These are phyloP conservation scores for Aspergillus fijiensis DNA, from an alignment of 2,329 filamentous ascomycete genomes.

Conservation along the genomic window DNA sequence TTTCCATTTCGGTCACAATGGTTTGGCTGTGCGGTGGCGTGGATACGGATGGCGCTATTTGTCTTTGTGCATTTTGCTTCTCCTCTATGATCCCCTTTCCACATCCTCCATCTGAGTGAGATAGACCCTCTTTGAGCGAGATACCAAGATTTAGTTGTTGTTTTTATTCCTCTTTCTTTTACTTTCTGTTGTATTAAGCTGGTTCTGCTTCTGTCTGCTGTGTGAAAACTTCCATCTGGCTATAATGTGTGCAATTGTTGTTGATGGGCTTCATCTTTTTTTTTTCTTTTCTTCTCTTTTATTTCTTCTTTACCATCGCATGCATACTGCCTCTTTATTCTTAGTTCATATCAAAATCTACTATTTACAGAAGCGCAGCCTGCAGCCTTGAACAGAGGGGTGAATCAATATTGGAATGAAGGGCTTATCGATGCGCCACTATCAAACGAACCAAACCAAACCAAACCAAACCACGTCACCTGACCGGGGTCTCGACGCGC, in stretches of 20 bases:
- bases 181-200: slow-evolving; percentile 23
- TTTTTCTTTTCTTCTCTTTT: not conserved
- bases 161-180: not conserved
- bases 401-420: too few species aligned
- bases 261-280: slow-evolving; percentile 13
- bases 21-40: slow-evolving; percentile 34
- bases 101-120: slow-evolving; percentile 32
- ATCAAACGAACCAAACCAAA: too few species aligned
- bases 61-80: slow-evolving; percentile 34
- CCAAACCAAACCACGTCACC: slow-evolving; percentile 23
- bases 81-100: slow-evolving; percentile 27
- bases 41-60: slow-evolving; percentile 38
- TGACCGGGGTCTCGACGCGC: slow-evolving; percentile 35
- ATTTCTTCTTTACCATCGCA: slow-evolving; percentile 3
- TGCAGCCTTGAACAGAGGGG: not conserved
- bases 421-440: slow-evolving; percentile 17
- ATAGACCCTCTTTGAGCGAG: slow-evolving; percentile 43
- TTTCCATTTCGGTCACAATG: slow-evolving; percentile 27
- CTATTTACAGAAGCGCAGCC: not conserved
- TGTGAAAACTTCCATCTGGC: slow-evolving; percentile 3
- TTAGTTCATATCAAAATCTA: slow-evolving; percentile 9
- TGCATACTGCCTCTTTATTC: not conserved
- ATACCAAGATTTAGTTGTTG: slow-evolving; percentile 40
- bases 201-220: slow-evolving; percentile 12
- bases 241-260: not conserved